Base-by-base conservation (phyloP, 2,329 filamentous ascomycete genomes). In the Lachnellula occidentalis region DNA sequence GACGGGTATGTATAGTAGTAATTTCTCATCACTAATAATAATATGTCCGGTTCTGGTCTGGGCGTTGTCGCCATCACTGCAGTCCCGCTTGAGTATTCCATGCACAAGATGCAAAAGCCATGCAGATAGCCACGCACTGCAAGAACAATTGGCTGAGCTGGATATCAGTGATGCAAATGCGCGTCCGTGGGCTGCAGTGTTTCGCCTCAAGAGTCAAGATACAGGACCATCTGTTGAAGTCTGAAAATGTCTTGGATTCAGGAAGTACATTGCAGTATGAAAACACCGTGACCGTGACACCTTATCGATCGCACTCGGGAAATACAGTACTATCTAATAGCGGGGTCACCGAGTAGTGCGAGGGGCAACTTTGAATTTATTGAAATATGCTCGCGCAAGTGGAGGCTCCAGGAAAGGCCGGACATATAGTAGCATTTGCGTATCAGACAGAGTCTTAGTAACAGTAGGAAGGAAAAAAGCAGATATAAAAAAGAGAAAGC, bases 11-110 rank as follows among this genome's bases (percentile, higher is more conserved):
- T 24, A 24, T 5, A 7, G 24, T 24, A 24, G n/a, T 37, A 22
- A 6, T 43, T 51, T 31, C 52, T 56, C 21, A 19, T n/a, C 42
- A 45, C 21, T 57, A 24, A 24, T 27, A 27, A 9, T 27, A 22
- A 27, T 27, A 27, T 31, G 27, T 47, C 46, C 45, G 24, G 24
- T n/a, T n/a, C n/a, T n/a, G 36, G 45, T n/a, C 17, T 50, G 52
- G n/a, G 5, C n/a, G n/a, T n/a, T 37, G 50, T 52, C 51, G 55
- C 55, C 58, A 60, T 42, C 39, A n/a, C 43, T 45, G 58, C 47
- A 39, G 56, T 48, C 46, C 34, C 34, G 49, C 43, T 37, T 54
- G 47, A 55, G 61, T 51, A 64, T 63, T 63, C 59, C 59, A 65
- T 65, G 63, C 63, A 58, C 50, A 47, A 51, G 19, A 48, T 31